Evolutionary conservation across 305 asterid genomes (phyloP).

Genomic region (Rubia occidens): DNA sequence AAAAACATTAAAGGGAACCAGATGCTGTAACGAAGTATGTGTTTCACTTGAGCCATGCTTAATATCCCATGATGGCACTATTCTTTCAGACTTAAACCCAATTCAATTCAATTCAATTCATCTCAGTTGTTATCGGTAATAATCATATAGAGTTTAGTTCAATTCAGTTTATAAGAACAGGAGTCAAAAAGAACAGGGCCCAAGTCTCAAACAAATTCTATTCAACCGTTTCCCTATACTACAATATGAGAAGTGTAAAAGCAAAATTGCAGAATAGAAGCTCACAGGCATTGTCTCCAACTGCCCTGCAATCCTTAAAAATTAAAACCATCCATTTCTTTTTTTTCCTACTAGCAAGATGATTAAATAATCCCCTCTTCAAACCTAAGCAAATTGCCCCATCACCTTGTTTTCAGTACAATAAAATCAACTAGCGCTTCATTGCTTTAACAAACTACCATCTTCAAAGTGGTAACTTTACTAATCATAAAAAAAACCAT

Average conservation of each 20-base stretch:
- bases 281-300: not conserved
- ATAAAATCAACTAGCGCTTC: not conserved
- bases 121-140: not conserved
- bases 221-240: not conserved
- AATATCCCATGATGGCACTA: not conserved
- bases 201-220: not conserved
- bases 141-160: not conserved
- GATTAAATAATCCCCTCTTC: not conserved
- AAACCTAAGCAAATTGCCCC: not conserved
- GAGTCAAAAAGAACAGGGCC: not conserved
- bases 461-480: slow-evolving; percentile 2
- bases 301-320: not conserved
- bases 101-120: not conserved
- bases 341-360: not conserved
- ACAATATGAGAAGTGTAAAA: not conserved
- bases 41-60: not conserved
- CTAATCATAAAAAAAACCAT: not conserved
- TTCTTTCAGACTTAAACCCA: not conserved
- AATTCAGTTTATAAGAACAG: not conserved
- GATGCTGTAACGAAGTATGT: not conserved
- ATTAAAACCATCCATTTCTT: not conserved
- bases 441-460: not conserved
- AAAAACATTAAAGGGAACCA: not conserved
- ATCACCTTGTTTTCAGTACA: too few species aligned
- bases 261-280: not conserved